Evolutionary conservation across 257 asterid species (phyloP).

Genomic region (Mitragyna speciosa): DNA sequence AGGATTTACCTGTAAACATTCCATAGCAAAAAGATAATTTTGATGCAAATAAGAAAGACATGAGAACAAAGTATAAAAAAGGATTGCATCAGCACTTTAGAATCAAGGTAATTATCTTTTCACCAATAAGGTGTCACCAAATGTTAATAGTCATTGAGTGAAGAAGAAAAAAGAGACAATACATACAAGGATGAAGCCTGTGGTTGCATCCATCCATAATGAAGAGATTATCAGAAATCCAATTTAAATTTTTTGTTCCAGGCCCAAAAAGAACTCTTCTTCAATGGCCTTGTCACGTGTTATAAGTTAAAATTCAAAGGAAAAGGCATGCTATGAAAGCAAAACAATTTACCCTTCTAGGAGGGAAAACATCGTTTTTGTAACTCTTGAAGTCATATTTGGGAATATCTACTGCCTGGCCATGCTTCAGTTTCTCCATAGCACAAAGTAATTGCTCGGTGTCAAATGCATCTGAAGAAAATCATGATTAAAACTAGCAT

Average conservation of each 20-base stretch:
- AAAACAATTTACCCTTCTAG: slow-evolving; percentile 67
- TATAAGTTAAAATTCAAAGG: background rate
- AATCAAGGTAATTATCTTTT: background rate
- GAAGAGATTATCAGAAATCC: background rate
- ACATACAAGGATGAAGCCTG: background rate
- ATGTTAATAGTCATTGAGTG: background rate
- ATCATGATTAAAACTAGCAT: slow-evolving; percentile 6
- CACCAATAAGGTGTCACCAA: background rate
- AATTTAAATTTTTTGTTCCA: background rate
- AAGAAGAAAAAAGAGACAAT: background rate
- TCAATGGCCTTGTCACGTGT: background rate
- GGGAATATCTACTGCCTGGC: slow-evolving; percentile 91
- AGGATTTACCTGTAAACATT: slow-evolving; percentile 79
- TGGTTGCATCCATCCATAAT: background rate
- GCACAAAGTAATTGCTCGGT: slow-evolving; percentile 62
- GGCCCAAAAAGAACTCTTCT: background rate
- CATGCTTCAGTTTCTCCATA: slow-evolving; percentile 77
- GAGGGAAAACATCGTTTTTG: slow-evolving; percentile 64
- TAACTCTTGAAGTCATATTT: slow-evolving; percentile 91
- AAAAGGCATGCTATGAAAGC: background rate
- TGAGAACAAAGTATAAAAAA: background rate
- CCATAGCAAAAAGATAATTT: slow-evolving; percentile 2
- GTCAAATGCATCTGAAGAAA: slow-evolving; percentile 76
- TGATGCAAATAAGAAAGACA: background rate
- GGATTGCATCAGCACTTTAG: background rate